These are phyloP conservation scores for Serendipita indica DNA, from an alignment of 768 basidiomycete genomes.

Conservation along the genomic window DNA sequence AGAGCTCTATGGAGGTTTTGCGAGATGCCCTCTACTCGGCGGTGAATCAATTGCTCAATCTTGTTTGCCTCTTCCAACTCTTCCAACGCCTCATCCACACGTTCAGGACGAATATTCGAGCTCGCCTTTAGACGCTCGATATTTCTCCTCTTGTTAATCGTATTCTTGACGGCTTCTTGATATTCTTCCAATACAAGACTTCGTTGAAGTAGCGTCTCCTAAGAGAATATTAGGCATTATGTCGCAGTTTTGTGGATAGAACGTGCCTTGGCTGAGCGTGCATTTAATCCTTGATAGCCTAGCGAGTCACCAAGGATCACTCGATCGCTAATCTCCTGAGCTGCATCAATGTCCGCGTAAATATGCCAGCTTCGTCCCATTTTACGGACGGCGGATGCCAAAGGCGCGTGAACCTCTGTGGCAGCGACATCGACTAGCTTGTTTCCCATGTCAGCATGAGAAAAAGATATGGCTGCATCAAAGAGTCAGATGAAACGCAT, in stretches of 20 bases:
- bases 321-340: constrained; percentile 86
- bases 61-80: constrained; percentile 91
- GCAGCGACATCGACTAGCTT: constrained; percentile 80
- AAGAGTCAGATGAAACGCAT: background rate
- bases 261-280: constrained; percentile 70
- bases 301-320: constrained; percentile 92
- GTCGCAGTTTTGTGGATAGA: background rate
- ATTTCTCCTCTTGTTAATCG: constrained; percentile 82
- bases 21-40: constrained; percentile 84
- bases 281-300: constrained; percentile 93
- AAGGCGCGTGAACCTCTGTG: constrained; percentile 71
- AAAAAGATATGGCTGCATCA: constrained; percentile 50
- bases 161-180: constrained; percentile 80
- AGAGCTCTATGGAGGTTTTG: constrained; percentile 83
- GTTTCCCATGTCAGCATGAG: constrained; percentile 84
- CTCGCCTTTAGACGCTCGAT: constrained; percentile 82
- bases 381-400: constrained; percentile 73
- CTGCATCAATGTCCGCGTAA: constrained; percentile 74
- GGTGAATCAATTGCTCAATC: constrained; percentile 71
- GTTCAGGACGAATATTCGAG: constrained; percentile 68
- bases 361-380: constrained; percentile 78
- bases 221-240: background rate
- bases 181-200: constrained; percentile 88
- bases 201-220: constrained; percentile 76
- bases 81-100: constrained; percentile 81